Evolutionary conservation across 768 basidiomycete species (phyloP).

Genomic region (Tephrocybe rancida): DNA sequence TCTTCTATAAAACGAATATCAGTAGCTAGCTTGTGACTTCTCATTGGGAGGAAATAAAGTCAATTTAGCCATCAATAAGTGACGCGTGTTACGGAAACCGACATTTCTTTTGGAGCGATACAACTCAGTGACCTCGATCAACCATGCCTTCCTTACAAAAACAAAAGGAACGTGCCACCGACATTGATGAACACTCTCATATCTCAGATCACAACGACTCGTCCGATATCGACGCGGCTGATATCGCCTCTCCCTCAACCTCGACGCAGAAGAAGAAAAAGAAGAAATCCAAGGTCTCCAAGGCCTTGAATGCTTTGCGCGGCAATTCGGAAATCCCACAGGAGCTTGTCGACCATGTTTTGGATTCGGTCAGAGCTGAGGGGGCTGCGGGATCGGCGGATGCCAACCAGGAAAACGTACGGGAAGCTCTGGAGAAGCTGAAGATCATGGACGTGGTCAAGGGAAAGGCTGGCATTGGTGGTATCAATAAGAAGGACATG

Average conservation of each 20-base stretch:
- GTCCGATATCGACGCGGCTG: conserved; percentile 23
- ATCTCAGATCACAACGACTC: conserved; percentile 38
- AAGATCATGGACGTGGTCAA: conserved; percentile 85
- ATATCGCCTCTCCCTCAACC: conserved; percentile 38
- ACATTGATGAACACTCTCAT: conserved; percentile 40
- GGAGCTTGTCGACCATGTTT: conserved; percentile 64
- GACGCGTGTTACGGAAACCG: background rate
- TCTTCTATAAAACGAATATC: too few species aligned
- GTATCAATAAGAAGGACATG: conserved; percentile 76
- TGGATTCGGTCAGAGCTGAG: conserved; percentile 66
- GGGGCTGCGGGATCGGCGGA: conserved; percentile 44
- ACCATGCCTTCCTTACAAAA: conserved; percentile 33
- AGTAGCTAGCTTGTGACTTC: too few species aligned
- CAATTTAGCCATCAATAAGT: too few species aligned
- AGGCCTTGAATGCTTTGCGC: conserved; percentile 48
- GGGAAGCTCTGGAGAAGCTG: conserved; percentile 71
- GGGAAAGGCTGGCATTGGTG: conserved; percentile 78
- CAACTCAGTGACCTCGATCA: background rate
- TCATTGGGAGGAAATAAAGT: too few species aligned
- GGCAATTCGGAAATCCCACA: conserved; percentile 58
- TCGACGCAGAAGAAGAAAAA: conserved; percentile 76
- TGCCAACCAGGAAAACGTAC: conserved; percentile 66
- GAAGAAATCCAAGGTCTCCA: conserved; percentile 75
- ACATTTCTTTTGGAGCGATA: too few species aligned
- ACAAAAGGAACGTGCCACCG: conserved; percentile 42